Percentiles rank a stretch among this genome's conserved stretches.
phyloP scores from a whole-genome alignment of 73 alveolate species.

The Breviolum minutum region DNA sequence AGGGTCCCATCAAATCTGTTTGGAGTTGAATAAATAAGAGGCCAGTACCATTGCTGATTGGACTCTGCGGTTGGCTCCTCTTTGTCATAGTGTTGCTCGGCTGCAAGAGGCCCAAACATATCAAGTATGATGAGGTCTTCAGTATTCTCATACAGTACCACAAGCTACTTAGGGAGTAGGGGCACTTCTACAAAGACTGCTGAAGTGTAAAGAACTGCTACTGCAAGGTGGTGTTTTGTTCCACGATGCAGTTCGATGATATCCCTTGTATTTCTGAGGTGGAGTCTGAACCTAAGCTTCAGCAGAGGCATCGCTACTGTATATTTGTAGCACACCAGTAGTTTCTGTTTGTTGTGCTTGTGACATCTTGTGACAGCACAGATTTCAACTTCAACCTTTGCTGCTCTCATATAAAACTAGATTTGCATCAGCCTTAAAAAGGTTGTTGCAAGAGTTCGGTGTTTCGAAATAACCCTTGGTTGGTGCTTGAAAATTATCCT shows the following conservation, averaged over 20 bases:
- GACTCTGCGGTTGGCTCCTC: constrained; percentile 88
- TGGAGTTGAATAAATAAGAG: neutral
- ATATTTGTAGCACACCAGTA: neutral
- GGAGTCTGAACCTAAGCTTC: constrained; percentile 35
- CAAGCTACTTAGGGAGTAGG: neutral
- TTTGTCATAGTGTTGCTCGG: constrained; percentile 57
- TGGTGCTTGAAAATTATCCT: too few species aligned
- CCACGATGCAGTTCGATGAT: too few species aligned
- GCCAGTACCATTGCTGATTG: constrained; percentile 64
- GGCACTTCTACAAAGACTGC: too few species aligned
- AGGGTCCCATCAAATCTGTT: neutral
- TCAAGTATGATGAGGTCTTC: neutral
- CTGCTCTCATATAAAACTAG: too few species aligned
- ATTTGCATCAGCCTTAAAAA: too few species aligned
- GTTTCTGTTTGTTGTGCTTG: too few species aligned
- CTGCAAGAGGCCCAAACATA: neutral
- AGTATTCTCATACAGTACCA: neutral
- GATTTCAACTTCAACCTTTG: too few species aligned
- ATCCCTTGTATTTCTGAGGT: neutral
- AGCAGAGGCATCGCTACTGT: neutral
- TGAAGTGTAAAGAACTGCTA: too few species aligned
- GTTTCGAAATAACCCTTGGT: too few species aligned
- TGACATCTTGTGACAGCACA: too few species aligned
- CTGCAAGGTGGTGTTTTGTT: too few species aligned
- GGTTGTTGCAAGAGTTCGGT: too few species aligned